Evolutionary conservation across 768 basidiomycete genomes (phyloP), one percentile per base, ranked within the genome.

Genomic region (Lactarius hengduanensis): DNA sequence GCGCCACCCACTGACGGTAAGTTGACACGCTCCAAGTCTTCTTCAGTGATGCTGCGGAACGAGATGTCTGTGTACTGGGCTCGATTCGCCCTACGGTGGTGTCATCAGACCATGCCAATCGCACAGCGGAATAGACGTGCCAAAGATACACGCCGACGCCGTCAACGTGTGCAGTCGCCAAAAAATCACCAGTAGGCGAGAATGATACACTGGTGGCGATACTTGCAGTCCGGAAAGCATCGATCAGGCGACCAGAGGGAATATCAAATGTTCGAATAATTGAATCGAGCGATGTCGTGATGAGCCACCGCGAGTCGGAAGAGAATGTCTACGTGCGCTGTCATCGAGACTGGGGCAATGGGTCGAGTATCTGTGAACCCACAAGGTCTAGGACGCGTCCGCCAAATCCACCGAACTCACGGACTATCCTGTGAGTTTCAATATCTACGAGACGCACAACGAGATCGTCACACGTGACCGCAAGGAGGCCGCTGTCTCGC

Each of bases 61-160:
- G 94, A 81, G 20, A 97, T 84, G 66, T 96, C 91, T 0, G 88
- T 77, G 75, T 95, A 98, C 74, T 98, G 97, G 11, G 96, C 94
- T 58, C 94, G 88, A 76, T 99, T 98, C 15, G 96, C 94, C 95
- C 91, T 94, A 67, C 15, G 11, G 63, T 2, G 4, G 47, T 63
- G 57, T 53, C 53, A 59, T 59, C 70, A 47, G 60, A 32, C 63
- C 41, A 20, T 62, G 69, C 67, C 56, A 34, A 55, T 28, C 16
- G 40, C 26, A 22, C 34, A 59, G 18, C 4, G 22, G 54, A 7
- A 62, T 16, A 32, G 32, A 71, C 83, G 63, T 65, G 90, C 94
- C 97, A 99, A n/a, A 99, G 83, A 76, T 90, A 96, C 2, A 99
- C 84, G 13, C 96, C 97, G 61, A 98, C 89, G 65, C 89, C 94